Conservation (phyloP, 345 rosid genomes). For the Trapa incisa region DNA sequence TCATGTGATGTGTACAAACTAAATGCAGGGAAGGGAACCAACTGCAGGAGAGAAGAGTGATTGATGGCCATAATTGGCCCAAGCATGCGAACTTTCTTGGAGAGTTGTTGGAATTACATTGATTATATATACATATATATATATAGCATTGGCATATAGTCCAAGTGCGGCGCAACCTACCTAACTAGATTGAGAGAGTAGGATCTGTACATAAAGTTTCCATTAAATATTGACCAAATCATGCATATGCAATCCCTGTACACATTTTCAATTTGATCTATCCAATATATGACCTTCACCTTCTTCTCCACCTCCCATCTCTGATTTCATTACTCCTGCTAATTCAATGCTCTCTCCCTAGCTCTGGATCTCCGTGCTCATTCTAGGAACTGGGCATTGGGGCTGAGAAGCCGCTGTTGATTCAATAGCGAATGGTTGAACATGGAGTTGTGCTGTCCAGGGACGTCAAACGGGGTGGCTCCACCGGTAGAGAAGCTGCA, state of each 20-base stretch:
- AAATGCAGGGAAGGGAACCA: too few relatives aligned
- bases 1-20: too few relatives aligned
- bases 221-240: background rate
- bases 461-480: slow-evolving; percentile 20
- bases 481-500: slow-evolving; percentile 34
- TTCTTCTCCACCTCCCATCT: background rate
- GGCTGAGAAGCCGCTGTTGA: slow-evolving; percentile 9
- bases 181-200: background rate
- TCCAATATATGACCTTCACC: background rate
- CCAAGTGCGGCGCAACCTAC: too few relatives aligned
- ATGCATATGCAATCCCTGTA: slow-evolving; percentile 1
- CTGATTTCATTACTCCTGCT: background rate
- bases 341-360: background rate
- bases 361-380: background rate
- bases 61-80: too few relatives aligned
- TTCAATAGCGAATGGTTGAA: slow-evolving; percentile 15
- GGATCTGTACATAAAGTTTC: background rate
- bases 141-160: too few relatives aligned
- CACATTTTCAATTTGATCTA: background rate
- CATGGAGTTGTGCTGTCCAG: slow-evolving; percentile 24
- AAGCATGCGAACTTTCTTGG: too few relatives aligned
- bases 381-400: slow-evolving; percentile 1
- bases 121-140: too few relatives aligned
- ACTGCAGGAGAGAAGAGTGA: too few relatives aligned
- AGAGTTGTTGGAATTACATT: too few relatives aligned